Percentiles rank a stretch among this genome's conserved stretches.
Evolutionary conservation across 768 basidiomycete genomes (phyloP).

Genomic region (Trametes cingulata): DNA sequence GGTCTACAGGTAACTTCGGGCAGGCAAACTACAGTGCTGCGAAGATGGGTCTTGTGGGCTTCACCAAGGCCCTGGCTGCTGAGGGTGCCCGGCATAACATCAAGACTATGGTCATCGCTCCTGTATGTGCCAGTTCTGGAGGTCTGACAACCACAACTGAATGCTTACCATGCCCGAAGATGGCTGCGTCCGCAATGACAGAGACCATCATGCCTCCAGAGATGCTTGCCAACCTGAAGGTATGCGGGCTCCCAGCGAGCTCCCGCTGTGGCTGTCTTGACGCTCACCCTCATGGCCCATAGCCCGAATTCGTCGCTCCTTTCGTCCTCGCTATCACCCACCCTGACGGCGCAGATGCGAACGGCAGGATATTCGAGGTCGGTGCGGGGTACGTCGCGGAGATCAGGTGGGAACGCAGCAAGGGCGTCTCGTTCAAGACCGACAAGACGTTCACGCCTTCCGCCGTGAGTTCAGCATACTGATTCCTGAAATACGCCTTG

Average conservation of each 20-base stretch:
- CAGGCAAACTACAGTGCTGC: conserved; percentile 98
- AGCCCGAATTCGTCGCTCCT: conserved; percentile 93
- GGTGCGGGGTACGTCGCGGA: conserved; percentile 93
- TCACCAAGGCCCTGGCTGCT: conserved; percentile 89
- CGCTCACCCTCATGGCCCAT: not conserved
- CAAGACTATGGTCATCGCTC: conserved; percentile 83
- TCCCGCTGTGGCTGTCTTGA: not conserved
- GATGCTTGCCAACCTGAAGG: conserved; percentile 84
- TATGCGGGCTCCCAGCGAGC: conserved; percentile 29
- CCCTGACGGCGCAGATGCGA: conserved; percentile 77
- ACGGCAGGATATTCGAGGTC: conserved; percentile 85
- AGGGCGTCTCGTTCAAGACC: conserved; percentile 86
- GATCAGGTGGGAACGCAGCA: conserved; percentile 90
- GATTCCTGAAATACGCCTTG: not conserved
- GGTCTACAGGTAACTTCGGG: conserved; percentile 79
- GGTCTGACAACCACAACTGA: not conserved
- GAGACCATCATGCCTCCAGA: conserved; percentile 94
- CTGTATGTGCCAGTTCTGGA: conserved; percentile 50
- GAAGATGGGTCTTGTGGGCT: conserved; percentile 93
- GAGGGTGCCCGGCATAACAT: conserved; percentile 95
- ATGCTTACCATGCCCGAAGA: conserved; percentile 41
- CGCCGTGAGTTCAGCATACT: conserved; percentile 55
- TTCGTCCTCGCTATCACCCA: conserved; percentile 88
- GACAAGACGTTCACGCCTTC: conserved; percentile 92
- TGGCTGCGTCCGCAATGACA: conserved; percentile 96